These are phyloP conservation scores for Draba incana DNA, from an alignment of 345 rosid species.

Conservation along the genomic window DNA sequence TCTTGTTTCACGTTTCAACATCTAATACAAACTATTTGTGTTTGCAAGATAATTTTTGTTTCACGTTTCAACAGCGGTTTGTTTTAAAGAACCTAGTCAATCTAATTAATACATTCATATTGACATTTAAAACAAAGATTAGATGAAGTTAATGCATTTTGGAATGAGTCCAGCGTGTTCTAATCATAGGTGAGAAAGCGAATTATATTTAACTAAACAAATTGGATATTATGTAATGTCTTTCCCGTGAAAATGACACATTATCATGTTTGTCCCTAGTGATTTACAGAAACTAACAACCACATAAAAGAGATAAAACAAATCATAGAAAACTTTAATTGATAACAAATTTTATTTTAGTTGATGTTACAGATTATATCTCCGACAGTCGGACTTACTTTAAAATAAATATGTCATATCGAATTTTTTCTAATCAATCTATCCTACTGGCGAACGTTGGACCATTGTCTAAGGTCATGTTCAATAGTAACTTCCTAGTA, in stretches of 20 bases:
- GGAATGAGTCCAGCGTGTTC: constrained; percentile 21
- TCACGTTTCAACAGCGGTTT: background rate
- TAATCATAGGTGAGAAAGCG: constrained; percentile 17
- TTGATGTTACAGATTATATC: background rate
- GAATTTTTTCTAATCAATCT: background rate
- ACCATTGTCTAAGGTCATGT: constrained; percentile 28
- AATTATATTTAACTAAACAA: constrained; percentile 14
- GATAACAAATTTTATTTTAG: background rate
- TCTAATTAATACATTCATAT: background rate
- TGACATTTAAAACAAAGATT: constrained; percentile 9
- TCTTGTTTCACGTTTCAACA: too few species aligned
- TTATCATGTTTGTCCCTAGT: constrained; percentile 13
- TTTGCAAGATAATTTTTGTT: background rate
- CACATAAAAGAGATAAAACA: background rate
- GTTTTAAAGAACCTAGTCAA: background rate
- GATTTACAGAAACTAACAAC: constrained; percentile 23
- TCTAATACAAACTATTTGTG: background rate
- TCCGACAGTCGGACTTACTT: background rate
- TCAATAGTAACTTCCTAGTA: too few species aligned
- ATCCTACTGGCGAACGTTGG: background rate
- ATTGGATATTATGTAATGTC: constrained; percentile 15
- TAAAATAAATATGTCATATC: background rate
- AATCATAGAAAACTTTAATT: background rate
- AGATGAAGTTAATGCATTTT: constrained; percentile 12
- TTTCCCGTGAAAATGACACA: constrained; percentile 24